Evolutionary conservation across 805 yeast species (phyloP), one percentile per base, ranked within the genome.

Genomic region (Wickerhamiella brachini): DNA sequence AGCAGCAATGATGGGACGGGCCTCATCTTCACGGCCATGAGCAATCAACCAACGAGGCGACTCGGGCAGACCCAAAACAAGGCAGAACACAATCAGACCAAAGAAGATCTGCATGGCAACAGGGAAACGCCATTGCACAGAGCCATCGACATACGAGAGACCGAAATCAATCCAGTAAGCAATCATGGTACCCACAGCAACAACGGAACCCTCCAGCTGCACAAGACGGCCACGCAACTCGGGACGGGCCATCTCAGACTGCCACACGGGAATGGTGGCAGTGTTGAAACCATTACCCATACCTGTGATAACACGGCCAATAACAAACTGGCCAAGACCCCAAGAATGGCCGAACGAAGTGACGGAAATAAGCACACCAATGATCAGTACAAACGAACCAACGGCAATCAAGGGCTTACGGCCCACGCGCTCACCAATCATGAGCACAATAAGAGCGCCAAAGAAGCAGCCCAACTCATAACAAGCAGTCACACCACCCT

Each of bases 201-300:
- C 79, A 39, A 81, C 75, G 23, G 84, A 75, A 54, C 89, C 89
- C 67, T 83, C 85, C 61, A 82, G 68, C 58, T 77, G 76, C 51
- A 83, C 86, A 56, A 82, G 68, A 56, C 74, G 69, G 58, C 90
- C 90, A 70, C 89, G 77, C 54, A 71, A 72, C 54, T 75, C 77
- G 10, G 86, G 76, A 53, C 75, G 76, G 43, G 88, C 76, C 66
- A 80, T 75, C 66, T 85, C 95, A 1, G 90, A 75, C 64, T 82
- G 89, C 79, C 85, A 85, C 55, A 82, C 81, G 13, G 94, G 94
- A 51, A 83, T 81, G 34, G 88, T 81, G n/a, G 88, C 79, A 15
- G 89, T 81, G 62, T 78, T 78, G 63, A 83, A 65, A 54, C 93
- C 93, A 55, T 80, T 82, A 59, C 90, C 94, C 46, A 83, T 57